Conservation (phyloP, 257 asterid species). For the Asclepias syriaca region DNA sequence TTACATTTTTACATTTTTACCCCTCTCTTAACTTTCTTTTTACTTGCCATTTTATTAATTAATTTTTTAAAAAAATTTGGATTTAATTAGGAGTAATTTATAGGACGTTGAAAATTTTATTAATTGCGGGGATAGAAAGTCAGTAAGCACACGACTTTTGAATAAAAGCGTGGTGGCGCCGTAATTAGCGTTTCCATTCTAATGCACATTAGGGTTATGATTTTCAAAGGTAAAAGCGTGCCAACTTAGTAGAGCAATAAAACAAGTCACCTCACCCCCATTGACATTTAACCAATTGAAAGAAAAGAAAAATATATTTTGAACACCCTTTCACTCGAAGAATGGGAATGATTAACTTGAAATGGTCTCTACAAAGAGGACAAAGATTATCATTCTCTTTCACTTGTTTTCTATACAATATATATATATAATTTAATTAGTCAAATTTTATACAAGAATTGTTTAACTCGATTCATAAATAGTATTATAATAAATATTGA, state of each 20-base stretch:
- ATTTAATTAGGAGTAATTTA: neutral
- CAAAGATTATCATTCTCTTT: no score
- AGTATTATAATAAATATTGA: no score
- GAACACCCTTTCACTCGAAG: neutral
- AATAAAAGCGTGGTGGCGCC: neutral
- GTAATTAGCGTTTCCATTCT: neutral
- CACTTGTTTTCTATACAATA: no score
- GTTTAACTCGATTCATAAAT: no score
- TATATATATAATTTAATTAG: no score
- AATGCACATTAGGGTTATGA: neutral
- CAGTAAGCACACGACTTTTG: neutral
- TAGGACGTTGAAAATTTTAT: neutral
- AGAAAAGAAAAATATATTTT: no score
- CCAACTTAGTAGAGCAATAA: neutral
- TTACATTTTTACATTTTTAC: no score
- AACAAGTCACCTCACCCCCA: neutral
- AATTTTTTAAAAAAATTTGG: no score
- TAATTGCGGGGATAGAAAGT: neutral
- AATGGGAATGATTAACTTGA: neutral
- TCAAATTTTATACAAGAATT: no score
- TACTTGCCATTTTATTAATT: no score
- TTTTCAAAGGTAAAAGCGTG: conserved; percentile 7
- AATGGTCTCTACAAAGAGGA: neutral
- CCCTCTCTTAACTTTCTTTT: neutral
- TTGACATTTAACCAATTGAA: neutral